Evolutionary conservation across 495 filamentous ascomycete genomes (phyloP).

Genomic region (Ramalina intermedia): DNA sequence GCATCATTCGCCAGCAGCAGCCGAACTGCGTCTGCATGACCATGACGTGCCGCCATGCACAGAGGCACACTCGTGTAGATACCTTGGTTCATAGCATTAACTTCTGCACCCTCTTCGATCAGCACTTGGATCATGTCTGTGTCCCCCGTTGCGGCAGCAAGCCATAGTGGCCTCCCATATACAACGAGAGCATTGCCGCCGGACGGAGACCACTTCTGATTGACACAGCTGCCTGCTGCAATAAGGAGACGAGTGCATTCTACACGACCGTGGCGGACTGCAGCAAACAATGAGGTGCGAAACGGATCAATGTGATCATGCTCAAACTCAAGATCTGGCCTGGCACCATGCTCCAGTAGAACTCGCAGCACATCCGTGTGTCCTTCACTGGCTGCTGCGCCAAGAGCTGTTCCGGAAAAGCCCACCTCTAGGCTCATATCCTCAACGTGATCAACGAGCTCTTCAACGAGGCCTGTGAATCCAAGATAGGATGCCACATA

Average conservation of each 20-base stretch:
- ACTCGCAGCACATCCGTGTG: conserved; percentile 10
- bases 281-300: too few species aligned
- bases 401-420: conserved; percentile 13
- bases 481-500: too few species aligned
- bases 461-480: too few species aligned
- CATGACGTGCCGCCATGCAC: conserved; percentile 16
- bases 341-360: conserved; percentile 15
- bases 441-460: too few species aligned
- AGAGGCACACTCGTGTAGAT: background rate
- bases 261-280: too few species aligned
- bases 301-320: too few species aligned
- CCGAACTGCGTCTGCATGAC: conserved; percentile 16
- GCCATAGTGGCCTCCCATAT: conserved; percentile 12
- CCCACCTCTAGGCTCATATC: too few species aligned
- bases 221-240: background rate
- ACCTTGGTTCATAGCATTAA: too few species aligned
- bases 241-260: too few species aligned
- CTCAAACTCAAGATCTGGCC: background rate
- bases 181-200: too few species aligned
- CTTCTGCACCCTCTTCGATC: conserved; percentile 13
- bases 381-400: conserved; percentile 14
- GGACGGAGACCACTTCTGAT: too few species aligned
- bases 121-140: conserved; percentile 14
- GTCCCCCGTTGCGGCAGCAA: conserved; percentile 19
- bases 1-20: conserved; percentile 15